Conservation (phyloP, 2,329 filamentous ascomycete genomes). For the Onygenales sp. region DNA sequence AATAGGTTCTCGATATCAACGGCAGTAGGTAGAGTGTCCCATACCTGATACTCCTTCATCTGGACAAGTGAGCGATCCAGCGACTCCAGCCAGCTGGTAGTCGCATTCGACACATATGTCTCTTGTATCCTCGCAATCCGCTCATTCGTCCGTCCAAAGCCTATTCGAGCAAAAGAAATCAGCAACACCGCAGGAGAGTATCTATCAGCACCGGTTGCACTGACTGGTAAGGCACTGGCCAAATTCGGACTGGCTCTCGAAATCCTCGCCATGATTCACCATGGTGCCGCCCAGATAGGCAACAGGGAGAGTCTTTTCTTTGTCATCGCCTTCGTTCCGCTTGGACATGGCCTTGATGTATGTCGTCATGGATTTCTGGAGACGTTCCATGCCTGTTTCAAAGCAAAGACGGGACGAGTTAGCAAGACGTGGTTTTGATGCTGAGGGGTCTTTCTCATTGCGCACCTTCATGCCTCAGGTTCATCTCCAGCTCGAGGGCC, state of each 20-base stretch:
- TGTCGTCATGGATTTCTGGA: slow-evolving; percentile 73
- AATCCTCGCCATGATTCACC: slow-evolving; percentile 84
- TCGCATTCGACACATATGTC: slow-evolving; percentile 66
- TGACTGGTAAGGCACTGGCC: slow-evolving; percentile 71
- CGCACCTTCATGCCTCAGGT: slow-evolving; percentile 72
- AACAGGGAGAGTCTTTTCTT: slow-evolving; percentile 74
- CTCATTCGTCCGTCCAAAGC: slow-evolving; percentile 78
- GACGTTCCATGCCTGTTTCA: slow-evolving; percentile 71
- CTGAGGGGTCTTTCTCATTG: background rate
- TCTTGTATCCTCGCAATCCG: slow-evolving; percentile 79
- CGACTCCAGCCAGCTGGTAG: slow-evolving; percentile 80
- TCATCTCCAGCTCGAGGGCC: slow-evolving; percentile 81
- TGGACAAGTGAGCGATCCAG: slow-evolving; percentile 80
- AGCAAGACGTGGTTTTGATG: slow-evolving; percentile 6
- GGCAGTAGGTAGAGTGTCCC: slow-evolving; percentile 15
- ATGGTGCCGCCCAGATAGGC: slow-evolving; percentile 75
- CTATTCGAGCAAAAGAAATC: slow-evolving; percentile 28
- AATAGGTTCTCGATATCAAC: slow-evolving; percentile 7
- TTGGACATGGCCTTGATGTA: slow-evolving; percentile 86
- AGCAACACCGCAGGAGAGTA: background rate
- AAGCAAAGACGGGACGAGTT: slow-evolving; percentile 7
- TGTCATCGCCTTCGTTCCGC: slow-evolving; percentile 75
- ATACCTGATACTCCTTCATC: slow-evolving; percentile 95
- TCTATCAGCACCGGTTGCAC: slow-evolving; percentile 19
- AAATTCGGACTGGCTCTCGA: slow-evolving; percentile 82